Percentiles rank a stretch among this genome's conserved stretches.
These are phyloP conservation scores for Arctostaphylos glauca DNA, from an alignment of 148 eudicot genomes.

Conservation along the genomic window DNA sequence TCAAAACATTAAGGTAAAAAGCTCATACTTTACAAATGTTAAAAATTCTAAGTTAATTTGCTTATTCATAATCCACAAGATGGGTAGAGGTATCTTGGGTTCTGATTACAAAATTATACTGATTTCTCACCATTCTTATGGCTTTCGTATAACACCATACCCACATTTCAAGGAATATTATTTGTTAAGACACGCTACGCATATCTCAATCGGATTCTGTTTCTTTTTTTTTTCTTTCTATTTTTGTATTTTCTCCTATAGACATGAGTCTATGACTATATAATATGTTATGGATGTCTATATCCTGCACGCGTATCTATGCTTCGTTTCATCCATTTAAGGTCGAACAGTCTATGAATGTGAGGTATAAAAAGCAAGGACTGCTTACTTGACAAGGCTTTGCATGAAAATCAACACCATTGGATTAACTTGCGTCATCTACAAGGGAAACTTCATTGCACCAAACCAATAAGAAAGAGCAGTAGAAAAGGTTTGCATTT, in stretches of 20 bases:
- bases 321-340: neutral
- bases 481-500: neutral
- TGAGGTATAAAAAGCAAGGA: constrained; percentile 28
- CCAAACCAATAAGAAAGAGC: neutral
- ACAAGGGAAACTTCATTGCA: neutral
- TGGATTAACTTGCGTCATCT: neutral
- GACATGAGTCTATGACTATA: neutral
- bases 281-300: neutral
- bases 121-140: no score
- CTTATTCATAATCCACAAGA: no score
- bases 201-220: no score
- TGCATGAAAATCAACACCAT: constrained; percentile 32
- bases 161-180: no score
- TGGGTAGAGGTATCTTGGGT: no score
- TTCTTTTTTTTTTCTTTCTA: neutral
- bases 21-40: no score
- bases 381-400: constrained; percentile 31
- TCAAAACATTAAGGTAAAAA: no score
- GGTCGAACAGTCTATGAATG: constrained; percentile 26
- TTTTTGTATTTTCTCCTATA: neutral
- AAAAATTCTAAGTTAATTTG: no score
- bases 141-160: no score
- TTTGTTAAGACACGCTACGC: no score
- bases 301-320: neutral
- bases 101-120: no score